Conservation (phyloP, 2,329 filamentous ascomycete genomes). For the Botrytis hyacinthi region DNA sequence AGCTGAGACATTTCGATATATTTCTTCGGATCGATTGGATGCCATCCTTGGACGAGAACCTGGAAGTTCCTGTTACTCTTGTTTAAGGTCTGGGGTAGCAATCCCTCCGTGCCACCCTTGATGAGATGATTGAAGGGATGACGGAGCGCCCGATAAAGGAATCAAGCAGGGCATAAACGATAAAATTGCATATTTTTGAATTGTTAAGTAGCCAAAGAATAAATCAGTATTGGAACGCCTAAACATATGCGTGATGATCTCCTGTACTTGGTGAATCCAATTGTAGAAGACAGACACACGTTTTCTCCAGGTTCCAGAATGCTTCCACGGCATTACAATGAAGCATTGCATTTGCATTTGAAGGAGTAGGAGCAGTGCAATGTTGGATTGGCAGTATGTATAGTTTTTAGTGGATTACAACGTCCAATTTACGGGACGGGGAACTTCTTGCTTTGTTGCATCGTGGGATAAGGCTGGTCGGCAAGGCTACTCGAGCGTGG, state of each 20-base stretch:
- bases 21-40: slow-evolving; percentile 16
- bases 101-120: slow-evolving; percentile 15
- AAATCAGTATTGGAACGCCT: not conserved
- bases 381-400: slow-evolving; percentile 12
- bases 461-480: slow-evolving; percentile 20
- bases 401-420: slow-evolving; percentile 7
- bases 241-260: slow-evolving; percentile 15
- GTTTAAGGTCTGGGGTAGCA: slow-evolving; percentile 9
- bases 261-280: slow-evolving; percentile 1
- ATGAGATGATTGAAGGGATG: slow-evolving; percentile 17
- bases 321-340: slow-evolving; percentile 17
- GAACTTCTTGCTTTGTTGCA: slow-evolving; percentile 17
- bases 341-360: slow-evolving; percentile 23
- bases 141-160: slow-evolving; percentile 19
- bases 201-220: not conserved
- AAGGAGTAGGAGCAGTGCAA: slow-evolving; percentile 7
- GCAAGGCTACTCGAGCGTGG: slow-evolving; percentile 4
- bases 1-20: slow-evolving; percentile 17
- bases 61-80: slow-evolving; percentile 11
- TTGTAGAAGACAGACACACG: slow-evolving; percentile 10
- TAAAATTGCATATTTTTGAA: not conserved
- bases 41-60: slow-evolving; percentile 11
- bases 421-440: slow-evolving; percentile 16
- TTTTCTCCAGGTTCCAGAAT: slow-evolving; percentile 23
- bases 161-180: not conserved